Base-by-base conservation (phyloP, 148 eudicot species). In the Cornus florida region DNA sequence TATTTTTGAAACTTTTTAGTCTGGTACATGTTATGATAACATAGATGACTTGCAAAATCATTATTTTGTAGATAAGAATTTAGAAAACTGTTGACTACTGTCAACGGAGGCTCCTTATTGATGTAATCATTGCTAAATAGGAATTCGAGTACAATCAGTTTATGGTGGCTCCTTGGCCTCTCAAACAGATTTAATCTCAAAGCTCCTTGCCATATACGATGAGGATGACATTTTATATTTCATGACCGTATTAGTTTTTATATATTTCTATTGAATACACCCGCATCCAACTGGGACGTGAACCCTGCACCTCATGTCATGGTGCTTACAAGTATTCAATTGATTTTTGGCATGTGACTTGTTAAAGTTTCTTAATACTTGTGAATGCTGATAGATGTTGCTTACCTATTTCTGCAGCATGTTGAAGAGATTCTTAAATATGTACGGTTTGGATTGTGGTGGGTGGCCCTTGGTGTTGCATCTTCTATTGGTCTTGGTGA, bases 401-500 rank as follows among this genome's bases (percentile, higher is more conserved):
- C 62, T 70, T 57, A 70, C 56, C 28, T 85, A 69, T 70, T 74
- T 41, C 72, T 87, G 87, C 94, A 95, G 97, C 97, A 95, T 87
- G 81, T 92, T 76, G 90, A 90, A 80, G 98, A 92, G 88, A 75
- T 89, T 78, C 85, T 78, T 64, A 84, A 77, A 33, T 92, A 93
- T 85, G 41, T 87, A 65, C 89, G 82, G 88, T 95, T 90, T 88
- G 95, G 88, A 80, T 73, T 95, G 77, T 95, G 99, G 99, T 95
- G 99, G 99, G 83, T 87, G 80, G 93, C 97, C 57, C 97, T 95
- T 84, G 99, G 99, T 71, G 95, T 95, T 84, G 99, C 97, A 64
- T 95, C 99, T 82, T 95, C 99, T 68, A 93, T 95, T 86, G 99
- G 99, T 74, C 97, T 96, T 81, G 99, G 99, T 96, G 88, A 82